Evolutionary conservation across 768 basidiomycete genomes (phyloP).

Genomic region (Tricholoma bakamatsutake): DNA sequence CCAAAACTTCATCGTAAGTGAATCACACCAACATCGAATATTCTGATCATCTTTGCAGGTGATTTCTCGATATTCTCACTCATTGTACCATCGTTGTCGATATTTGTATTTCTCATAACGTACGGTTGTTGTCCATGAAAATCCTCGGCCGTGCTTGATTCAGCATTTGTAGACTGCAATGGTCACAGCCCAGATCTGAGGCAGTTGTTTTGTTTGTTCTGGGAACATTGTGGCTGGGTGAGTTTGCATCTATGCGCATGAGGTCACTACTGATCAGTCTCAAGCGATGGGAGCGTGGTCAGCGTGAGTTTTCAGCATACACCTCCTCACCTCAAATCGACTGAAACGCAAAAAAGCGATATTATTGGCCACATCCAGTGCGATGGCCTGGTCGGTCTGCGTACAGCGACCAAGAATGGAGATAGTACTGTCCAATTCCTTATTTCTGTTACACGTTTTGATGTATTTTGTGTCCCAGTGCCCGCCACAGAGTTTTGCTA

Average conservation of each 20-base stretch:
- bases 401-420: slow-evolving; percentile 46
- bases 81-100: slow-evolving; percentile 58
- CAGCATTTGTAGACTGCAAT: slow-evolving; percentile 47
- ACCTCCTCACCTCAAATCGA: neutral
- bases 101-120: slow-evolving; percentile 57
- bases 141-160: slow-evolving; percentile 1
- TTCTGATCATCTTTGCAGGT: slow-evolving; percentile 29
- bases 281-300: slow-evolving; percentile 75
- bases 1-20: slow-evolving; percentile 57
- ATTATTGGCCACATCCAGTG: slow-evolving; percentile 63
- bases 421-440: slow-evolving; percentile 35
- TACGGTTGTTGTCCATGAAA: slow-evolving; percentile 22
- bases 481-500: slow-evolving; percentile 57
- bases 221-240: slow-evolving; percentile 66
- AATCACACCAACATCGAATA: slow-evolving; percentile 2
- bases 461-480: slow-evolving; percentile 32
- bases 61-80: slow-evolving; percentile 70
- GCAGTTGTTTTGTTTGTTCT: slow-evolving; percentile 47
- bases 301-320: slow-evolving; percentile 37
- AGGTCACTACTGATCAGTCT: slow-evolving; percentile 4
- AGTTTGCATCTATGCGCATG: slow-evolving; percentile 18
- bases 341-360: slow-evolving; percentile 40
- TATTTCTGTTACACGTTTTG: neutral
- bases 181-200: slow-evolving; percentile 64
- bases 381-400: slow-evolving; percentile 38